These are phyloP conservation scores for Neurospora sp. DNA, from an alignment of 495 filamentous ascomycete species.

Conservation along the genomic window DNA sequence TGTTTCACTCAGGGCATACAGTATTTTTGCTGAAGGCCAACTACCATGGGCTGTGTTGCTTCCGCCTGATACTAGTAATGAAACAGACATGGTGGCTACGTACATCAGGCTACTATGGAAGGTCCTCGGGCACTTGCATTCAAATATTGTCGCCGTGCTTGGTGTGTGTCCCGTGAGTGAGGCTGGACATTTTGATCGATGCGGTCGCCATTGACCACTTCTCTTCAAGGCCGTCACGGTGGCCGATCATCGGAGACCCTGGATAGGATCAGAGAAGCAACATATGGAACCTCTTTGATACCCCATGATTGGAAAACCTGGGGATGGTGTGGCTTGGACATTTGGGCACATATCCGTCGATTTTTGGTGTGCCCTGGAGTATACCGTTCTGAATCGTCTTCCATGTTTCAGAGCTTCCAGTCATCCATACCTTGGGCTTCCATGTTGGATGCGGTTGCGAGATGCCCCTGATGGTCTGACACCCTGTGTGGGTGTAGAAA, in stretches of 20 bases:
- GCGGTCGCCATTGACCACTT: not conserved
- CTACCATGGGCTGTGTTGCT: not conserved
- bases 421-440: not conserved
- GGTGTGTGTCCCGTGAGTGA: not conserved
- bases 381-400: not conserved
- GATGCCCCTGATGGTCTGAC: not conserved
- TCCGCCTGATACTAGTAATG: not conserved
- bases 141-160: not conserved
- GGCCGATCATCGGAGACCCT: not conserved
- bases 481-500: not conserved
- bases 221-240: not conserved
- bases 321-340: not conserved
- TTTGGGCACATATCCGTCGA: not conserved
- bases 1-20: not conserved
- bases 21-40: not conserved
- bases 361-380: not conserved
- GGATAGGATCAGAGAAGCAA: not conserved
- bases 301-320: not conserved
- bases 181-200: not conserved
- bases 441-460: not conserved
- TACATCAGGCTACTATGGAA: not conserved
- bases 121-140: not conserved
- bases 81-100: not conserved
- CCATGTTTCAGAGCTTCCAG: not conserved
- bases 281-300: not conserved